Base-by-base conservation (phyloP, 2,329 filamentous ascomycete genomes). In the Blumeriella jaapii region DNA sequence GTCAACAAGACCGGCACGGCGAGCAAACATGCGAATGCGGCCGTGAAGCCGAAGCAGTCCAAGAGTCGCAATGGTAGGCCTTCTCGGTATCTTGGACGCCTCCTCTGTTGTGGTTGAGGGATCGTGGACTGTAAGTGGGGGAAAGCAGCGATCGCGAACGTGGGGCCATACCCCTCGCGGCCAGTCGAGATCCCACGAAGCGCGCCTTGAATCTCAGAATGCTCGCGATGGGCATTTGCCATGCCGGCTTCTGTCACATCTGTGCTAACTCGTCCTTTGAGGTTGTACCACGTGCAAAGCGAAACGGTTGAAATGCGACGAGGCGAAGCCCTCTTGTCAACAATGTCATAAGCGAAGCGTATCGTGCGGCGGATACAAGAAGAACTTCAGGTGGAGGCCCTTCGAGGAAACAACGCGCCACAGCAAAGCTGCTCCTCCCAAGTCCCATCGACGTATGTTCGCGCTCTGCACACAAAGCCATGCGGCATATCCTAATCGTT, bases 261-360 rank as follows among this genome's bases (percentile, higher is more conserved):
- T 39, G 29, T 44, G 37, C 31, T 31, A 28, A 36, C 45, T 31
- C 41, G 6, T 40, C 29, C 38, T 41, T 40, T 50, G 53, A 82
- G 78, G 78, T 46, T 83, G 78, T 58, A 67, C 75, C 47, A 82
- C 78, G 36, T 83, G 78, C 63, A 83, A 82, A 59, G 67, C 71
- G 42, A 82, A 82, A 59, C 65, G 78, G 40, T 60, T 83, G 34
- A 83, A 82, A 59, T 83, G 78, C 59, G 78, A 82, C 55, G 78
- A 83, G 60, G 72, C 69, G 29, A 81, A 82, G 46, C 78, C 78
- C 0, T 67, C 64, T 14, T 82, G 78, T 50, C 63, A 71, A 39
- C 76, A 82, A 59, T 82, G 78, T 52, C 63, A 71, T 29, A 71
- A 71, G 47, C 65, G 78, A 34, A 74, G 69, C 43, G 76, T 82